Conservation (phyloP, 192 early-diverging fungal genomes). For the Coemansia sp. region DNA sequence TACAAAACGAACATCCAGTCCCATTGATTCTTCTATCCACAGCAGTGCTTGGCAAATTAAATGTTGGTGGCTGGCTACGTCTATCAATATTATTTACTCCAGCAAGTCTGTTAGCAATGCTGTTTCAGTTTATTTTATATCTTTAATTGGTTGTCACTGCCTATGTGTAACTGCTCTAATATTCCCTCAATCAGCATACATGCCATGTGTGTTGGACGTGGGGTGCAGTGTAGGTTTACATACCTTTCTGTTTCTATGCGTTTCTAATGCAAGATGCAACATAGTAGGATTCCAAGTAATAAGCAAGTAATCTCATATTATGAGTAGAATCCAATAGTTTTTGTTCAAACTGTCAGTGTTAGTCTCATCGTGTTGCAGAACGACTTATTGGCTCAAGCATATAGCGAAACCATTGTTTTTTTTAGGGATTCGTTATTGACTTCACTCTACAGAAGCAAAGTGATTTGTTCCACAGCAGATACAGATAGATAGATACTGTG, state of each 20-base stretch:
- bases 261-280: not conserved
- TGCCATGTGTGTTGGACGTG: not conserved
- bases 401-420: not conserved
- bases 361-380: not conserved
- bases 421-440: too few species aligned
- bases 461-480: not conserved
- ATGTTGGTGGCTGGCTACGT: not conserved
- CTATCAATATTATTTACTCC: not conserved
- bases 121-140: not conserved
- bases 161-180: not conserved
- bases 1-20: not conserved
- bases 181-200: not conserved
- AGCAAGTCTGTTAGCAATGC: not conserved
- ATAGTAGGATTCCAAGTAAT: not conserved
- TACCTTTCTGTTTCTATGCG: not conserved
- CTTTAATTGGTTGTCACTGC: conserved; percentile 3
- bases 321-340: not conserved
- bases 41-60: not conserved
- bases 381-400: not conserved
- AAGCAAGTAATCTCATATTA: not conserved
- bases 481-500: too few species aligned
- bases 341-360: not conserved
- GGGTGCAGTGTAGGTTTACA: not conserved
- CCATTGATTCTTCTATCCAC: not conserved
- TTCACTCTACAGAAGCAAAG: not conserved